Evolutionary conservation across 1,284 basidiomycete species (phyloP), one percentile per base, ranked within the genome.

Genomic region (Phaffia rhodozyma): DNA sequence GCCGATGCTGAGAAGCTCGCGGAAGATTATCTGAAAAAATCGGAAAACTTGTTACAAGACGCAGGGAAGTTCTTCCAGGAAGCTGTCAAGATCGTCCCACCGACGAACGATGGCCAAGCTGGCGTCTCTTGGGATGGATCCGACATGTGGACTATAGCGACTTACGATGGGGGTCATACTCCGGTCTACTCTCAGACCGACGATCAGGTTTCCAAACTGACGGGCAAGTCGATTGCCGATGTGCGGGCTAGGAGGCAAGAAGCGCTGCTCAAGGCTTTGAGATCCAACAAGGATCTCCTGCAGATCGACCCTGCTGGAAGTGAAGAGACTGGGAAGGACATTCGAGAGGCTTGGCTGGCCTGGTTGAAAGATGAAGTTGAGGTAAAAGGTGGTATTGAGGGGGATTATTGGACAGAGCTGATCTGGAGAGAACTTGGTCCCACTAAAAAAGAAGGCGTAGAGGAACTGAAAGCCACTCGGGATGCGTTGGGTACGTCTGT

Each of bases 21-120:
- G 20, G 77, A 78, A 63, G 77, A 76, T 52, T 78, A 78, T 67
- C 73, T 93, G 34, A 80, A 83, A 52, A 85, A 85, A 75, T 86
- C 86, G 68, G 89, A 91, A 71, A 82, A 76, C 23, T 74, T 89
- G 51, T 67, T 72, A 59, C 60, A 81, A 68, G 84, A 85, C 69
- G 86, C 88, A 5, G 82, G 85, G 21, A 85, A 85, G 62, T 87
- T 84, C 62, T 74, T 91, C 38, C 83, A 83, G 63, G 89, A 91
- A 58, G 90, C 89, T 16, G 88, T 96, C 69, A 89, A 89, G 72
- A 85, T 96, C 59, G 79, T 96, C 11, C 91, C 91, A 0, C 91
- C 91, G 0, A 23, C 43, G 20, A 11, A 21, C 21, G 84, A 86
- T 52, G 81, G 79, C 49, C 71, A 72, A 9, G 74, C 78, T 9